Percentiles rank a stretch among this genome's conserved stretches.
Evolutionary conservation across 1,284 basidiomycete genomes (phyloP).

Genomic region (Puccinia hordei): DNA sequence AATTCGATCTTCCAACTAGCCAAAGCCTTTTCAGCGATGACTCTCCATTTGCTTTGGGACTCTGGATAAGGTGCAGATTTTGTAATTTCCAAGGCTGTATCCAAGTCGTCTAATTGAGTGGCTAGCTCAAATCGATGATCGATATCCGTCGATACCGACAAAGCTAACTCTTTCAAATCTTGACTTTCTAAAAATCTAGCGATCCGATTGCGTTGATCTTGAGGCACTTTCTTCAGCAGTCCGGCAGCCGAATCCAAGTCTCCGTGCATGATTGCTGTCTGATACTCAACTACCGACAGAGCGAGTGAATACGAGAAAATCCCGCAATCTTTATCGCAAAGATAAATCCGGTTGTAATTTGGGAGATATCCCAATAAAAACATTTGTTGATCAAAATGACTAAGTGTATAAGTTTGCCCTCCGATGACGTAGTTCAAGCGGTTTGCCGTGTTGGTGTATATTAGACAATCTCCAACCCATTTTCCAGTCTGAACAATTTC

Average conservation of each 20-base stretch:
- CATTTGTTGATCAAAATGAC: slow-evolving; percentile 84
- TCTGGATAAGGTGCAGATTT: slow-evolving; percentile 68
- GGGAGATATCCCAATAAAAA: slow-evolving; percentile 96
- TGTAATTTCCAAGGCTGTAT: slow-evolving; percentile 79
- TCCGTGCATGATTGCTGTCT: slow-evolving; percentile 86
- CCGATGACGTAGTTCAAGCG: slow-evolving; percentile 94
- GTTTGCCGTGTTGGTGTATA: slow-evolving; percentile 89
- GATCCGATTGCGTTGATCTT: slow-evolving; percentile 87
- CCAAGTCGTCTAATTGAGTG: slow-evolving; percentile 85
- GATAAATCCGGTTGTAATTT: slow-evolving; percentile 87
- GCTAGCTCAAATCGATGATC: slow-evolving; percentile 97
- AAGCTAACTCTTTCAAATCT: slow-evolving; percentile 86
- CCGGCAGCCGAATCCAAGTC: slow-evolving; percentile 82
- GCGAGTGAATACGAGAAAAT: slow-evolving; percentile 82
- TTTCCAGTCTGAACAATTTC: slow-evolving; percentile 88
- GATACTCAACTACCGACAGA: slow-evolving; percentile 90
- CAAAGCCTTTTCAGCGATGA: slow-evolving; percentile 88
- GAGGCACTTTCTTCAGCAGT: slow-evolving; percentile 78
- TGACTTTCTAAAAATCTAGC: slow-evolving; percentile 91
- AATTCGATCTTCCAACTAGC: slow-evolving; percentile 91
- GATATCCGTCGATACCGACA: slow-evolving; percentile 82
- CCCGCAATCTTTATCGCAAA: slow-evolving; percentile 89
- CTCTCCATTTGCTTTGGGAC: slow-evolving; percentile 88
- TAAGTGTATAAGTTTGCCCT: slow-evolving; percentile 87
- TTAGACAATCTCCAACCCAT: slow-evolving; percentile 98